A percentile compares a stretch with the other conserved stretches of the same genome.
phyloP scores from a whole-genome alignment of 2,329 filamentous ascomycete genomes.

The Ceratocystis cacaofunesta region DNA sequence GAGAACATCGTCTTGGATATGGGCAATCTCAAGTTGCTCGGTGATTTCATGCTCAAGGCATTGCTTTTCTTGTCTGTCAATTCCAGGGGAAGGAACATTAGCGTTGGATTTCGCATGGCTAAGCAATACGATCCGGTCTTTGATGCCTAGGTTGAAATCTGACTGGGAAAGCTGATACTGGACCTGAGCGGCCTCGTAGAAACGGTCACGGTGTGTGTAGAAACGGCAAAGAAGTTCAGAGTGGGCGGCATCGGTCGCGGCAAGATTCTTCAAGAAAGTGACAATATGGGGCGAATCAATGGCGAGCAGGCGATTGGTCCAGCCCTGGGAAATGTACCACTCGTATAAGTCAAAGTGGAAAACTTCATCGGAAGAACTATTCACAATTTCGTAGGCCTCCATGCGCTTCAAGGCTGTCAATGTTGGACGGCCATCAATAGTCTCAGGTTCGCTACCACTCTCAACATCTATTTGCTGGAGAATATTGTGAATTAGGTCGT shows the following conservation, averaged over 20 bases:
- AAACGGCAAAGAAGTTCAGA: constrained; percentile 89
- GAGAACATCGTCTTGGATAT: constrained; percentile 85
- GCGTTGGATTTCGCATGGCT: constrained; percentile 86
- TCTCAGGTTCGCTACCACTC: constrained; percentile 52
- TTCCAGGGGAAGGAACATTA: constrained; percentile 62
- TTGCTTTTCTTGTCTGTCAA: constrained; percentile 69
- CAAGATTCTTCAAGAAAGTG: constrained; percentile 68
- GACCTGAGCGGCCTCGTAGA: constrained; percentile 74
- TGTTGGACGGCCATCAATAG: constrained; percentile 64
- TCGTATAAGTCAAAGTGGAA: constrained; percentile 96
- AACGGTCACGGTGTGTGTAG: constrained; percentile 70
- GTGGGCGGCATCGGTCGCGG: constrained; percentile 55
- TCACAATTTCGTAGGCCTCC: constrained; percentile 84
- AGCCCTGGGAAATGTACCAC: constrained; percentile 81
- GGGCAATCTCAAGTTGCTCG: constrained; percentile 78
- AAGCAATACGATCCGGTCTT: constrained; percentile 75
- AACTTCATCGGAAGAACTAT: constrained; percentile 75
- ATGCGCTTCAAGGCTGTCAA: constrained; percentile 61
- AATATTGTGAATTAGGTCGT: constrained; percentile 73
- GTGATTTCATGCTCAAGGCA: constrained; percentile 70
- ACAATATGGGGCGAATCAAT: constrained; percentile 77
- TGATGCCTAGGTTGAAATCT: constrained; percentile 64
- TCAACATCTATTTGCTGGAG: constrained; percentile 62
- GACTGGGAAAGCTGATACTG: constrained; percentile 73
- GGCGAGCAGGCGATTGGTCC: constrained; percentile 70